Evolutionary conservation across 257 asterid species (phyloP).

Genomic region (Avicennia marina): DNA sequence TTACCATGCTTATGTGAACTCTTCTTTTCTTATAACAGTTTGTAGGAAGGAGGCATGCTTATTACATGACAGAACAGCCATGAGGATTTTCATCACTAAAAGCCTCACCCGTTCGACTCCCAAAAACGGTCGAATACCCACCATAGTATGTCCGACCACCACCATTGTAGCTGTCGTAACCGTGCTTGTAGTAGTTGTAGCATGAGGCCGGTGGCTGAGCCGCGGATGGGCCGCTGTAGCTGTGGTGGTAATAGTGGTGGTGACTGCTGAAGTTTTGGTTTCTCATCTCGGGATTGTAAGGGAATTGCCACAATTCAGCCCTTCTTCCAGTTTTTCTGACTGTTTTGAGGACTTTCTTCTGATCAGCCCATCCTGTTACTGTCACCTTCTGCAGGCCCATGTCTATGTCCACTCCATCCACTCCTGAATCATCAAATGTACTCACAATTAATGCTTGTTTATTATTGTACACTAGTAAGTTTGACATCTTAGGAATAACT

Average conservation of each 20-base stretch:
- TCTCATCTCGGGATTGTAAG: conserved; percentile 46
- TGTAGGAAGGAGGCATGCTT: no score
- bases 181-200: conserved; percentile 82
- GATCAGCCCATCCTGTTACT: conserved; percentile 64
- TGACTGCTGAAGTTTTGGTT: conserved; percentile 32
- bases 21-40: no score
- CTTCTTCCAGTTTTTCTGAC: conserved; percentile 61
- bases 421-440: conserved; percentile 36
- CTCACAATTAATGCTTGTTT: neutral
- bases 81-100: conserved; percentile 70
- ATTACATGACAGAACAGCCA: conserved; percentile 58
- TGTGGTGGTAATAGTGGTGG: conserved; percentile 23
- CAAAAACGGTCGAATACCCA: conserved; percentile 46
- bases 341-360: conserved; percentile 55
- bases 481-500: neutral
- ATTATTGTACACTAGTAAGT: neutral
- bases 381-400: conserved; percentile 72
- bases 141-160: conserved; percentile 2
- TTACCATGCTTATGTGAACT: no score
- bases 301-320: conserved; percentile 71
- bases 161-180: conserved; percentile 34
- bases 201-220: no score
- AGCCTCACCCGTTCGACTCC: conserved; percentile 45
- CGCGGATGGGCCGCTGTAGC: no score
- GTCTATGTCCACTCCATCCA: conserved; percentile 68